phyloP scores from a whole-genome alignment of 495 filamentous ascomycete genomes.

The Bacidia rubella region DNA sequence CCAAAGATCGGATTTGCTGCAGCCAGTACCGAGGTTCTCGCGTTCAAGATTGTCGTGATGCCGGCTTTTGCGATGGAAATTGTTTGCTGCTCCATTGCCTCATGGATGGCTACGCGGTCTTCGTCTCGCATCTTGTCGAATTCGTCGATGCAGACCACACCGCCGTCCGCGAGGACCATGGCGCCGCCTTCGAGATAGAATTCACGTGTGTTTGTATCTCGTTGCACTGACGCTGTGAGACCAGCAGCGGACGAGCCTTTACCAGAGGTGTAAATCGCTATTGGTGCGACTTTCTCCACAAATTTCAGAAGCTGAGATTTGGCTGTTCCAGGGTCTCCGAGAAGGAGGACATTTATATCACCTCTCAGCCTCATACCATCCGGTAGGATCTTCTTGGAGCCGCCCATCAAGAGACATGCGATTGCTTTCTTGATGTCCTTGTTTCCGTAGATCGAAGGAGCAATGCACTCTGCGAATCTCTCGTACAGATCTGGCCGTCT shows the following conservation, averaged over 20 bases:
- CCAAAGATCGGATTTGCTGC: conserved; percentile 98
- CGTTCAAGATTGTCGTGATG: conserved; percentile 97
- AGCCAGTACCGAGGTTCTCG: conserved; percentile 85
- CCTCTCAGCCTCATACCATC: conserved; percentile 98
- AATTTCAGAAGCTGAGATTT: conserved; percentile 98
- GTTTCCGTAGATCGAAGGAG: conserved; percentile 95
- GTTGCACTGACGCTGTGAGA: conserved; percentile 94
- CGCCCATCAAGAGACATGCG: conserved; percentile 84
- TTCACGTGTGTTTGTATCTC: conserved; percentile 81
- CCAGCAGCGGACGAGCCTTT: conserved; percentile 98
- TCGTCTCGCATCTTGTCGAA: conserved; percentile 99
- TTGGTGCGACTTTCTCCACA: conserved; percentile 90
- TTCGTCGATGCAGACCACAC: conserved; percentile 98
- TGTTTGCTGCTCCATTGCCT: conserved; percentile 99
- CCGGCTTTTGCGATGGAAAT: conserved; percentile 99
- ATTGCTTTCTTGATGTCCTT: conserved; percentile 98
- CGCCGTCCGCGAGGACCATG: conserved; percentile 96
- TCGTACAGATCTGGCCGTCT: conserved; percentile 84
- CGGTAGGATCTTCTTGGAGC: conserved; percentile 95
- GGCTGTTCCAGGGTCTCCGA: conserved; percentile 96
- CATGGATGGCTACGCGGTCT: conserved; percentile 96
- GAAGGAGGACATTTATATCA: conserved; percentile 94
- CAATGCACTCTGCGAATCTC: conserved; percentile 81
- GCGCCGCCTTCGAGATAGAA: conserved; percentile 98
- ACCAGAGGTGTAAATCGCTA: conserved; percentile 97